phyloP scores from a whole-genome alignment of 2,329 filamentous ascomycete genomes.

The Neopestalotiopsis clavispora region DNA sequence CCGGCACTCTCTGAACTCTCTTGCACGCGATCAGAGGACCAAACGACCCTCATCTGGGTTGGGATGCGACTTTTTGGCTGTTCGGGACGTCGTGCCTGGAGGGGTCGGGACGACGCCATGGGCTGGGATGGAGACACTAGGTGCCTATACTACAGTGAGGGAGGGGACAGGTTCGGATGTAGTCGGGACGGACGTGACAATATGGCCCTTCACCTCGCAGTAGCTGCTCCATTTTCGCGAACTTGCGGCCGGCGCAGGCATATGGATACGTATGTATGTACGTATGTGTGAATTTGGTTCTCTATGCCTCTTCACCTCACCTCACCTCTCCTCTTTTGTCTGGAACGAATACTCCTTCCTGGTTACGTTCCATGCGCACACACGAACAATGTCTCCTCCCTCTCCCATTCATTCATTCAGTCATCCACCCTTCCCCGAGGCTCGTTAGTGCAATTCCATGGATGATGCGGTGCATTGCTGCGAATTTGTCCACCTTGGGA shows the following conservation, averaged over 20 bases:
- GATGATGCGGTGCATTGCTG: neutral
- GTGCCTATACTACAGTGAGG: neutral
- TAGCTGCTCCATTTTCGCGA: slow-evolving; percentile 10
- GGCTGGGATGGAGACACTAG: slow-evolving; percentile 1
- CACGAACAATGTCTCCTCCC: neutral
- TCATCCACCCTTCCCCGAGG: neutral
- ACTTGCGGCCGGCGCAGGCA: slow-evolving; percentile 12
- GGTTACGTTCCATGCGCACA: neutral
- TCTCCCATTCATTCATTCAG: neutral
- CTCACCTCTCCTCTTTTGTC: neutral
- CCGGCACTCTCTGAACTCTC: neutral
- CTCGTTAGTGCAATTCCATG: neutral
- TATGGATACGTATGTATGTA: neutral
- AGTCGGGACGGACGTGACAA: slow-evolving; percentile 9
- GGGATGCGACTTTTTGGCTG: neutral
- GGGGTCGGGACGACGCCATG: slow-evolving; percentile 1
- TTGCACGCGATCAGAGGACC: neutral
- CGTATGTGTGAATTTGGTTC: slow-evolving; percentile 3
- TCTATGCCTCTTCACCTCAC: neutral
- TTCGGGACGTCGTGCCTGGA: neutral
- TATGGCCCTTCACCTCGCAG: slow-evolving; percentile 13
- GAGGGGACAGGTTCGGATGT: slow-evolving; percentile 6
- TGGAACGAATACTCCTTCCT: neutral
- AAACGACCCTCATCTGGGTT: neutral
- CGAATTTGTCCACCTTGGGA: neutral